Evolutionary conservation across 1,139 yeast species (phyloP), one percentile per base, ranked within the genome.

Genomic region (Diutina siamensis): DNA sequence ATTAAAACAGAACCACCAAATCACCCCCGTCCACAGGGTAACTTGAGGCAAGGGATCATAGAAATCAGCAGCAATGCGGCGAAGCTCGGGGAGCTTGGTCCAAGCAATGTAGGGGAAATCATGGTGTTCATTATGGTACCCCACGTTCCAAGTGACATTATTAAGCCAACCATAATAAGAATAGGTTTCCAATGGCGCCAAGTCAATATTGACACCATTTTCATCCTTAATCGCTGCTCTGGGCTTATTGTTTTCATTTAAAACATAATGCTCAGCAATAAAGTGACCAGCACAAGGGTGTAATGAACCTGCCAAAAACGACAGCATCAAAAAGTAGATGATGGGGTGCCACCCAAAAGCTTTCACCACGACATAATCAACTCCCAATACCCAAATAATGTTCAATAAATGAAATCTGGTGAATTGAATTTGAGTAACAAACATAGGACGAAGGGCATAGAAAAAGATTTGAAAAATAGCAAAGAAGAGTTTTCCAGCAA

Each of bases 231-330:
- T 51, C 18, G 44, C 47, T 7, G 51, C 44, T 47, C 64, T 59
- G 3, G 60, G 71, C 49, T 48, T 80, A 74, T 67, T 85, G 71
- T 80, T 66, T 18, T 68, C 71, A 52, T 68, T 69, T 58, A 88
- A 68, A 15, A 87, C 82, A 58, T 88, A 88, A 60, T 88, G 97
- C 60, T 88, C 97, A 7, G 96, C 94, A 53, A 88, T 86, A 62
- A 88, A 88, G 64, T 88, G 97, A 17, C 96, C 97, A 2, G 97
- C 95, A 53, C 88, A 81, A 31, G 97, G 97, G 57, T 88, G 97
- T 58, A 86, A 70, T 0, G 95, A 85, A 1, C 97, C 97, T 0
- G 96, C 95, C 47, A 88, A 67, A 59, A 88, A 85, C 0, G 94
- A 82, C 45, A 92, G 81, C 63, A 83, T 67, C 40, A 87, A 59